Percentiles rank a stretch among this genome's conserved stretches.
These are phyloP conservation scores for Ophiostoma quercus DNA, from an alignment of 2,329 filamentous ascomycete species.

Conservation along the genomic window DNA sequence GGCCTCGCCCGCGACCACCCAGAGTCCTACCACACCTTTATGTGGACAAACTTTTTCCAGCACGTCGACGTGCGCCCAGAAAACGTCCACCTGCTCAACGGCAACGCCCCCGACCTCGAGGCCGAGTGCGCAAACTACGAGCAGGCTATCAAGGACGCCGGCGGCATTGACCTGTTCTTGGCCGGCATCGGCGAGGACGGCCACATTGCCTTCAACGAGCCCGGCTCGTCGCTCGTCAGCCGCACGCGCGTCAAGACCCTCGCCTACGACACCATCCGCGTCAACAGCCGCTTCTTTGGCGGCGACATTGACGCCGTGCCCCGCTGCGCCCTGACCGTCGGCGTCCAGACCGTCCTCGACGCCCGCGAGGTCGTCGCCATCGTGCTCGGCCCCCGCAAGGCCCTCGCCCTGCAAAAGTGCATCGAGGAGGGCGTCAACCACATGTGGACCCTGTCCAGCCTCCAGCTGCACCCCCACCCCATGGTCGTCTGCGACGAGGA, in stretches of 20 bases:
- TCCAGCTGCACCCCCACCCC: conserved; percentile 67
- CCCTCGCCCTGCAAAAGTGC: conserved; percentile 64
- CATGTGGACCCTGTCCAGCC: conserved; percentile 71
- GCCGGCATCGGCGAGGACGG: conserved; percentile 73
- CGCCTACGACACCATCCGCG: conserved; percentile 70
- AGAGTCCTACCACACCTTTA: conserved; percentile 75
- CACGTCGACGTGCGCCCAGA: conserved; percentile 64
- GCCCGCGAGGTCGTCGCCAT: conserved; percentile 69
- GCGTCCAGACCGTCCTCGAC: conserved; percentile 53
- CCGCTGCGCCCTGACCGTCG: conserved; percentile 65
- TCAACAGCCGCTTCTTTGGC: conserved; percentile 69
- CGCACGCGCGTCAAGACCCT: conserved; percentile 72
- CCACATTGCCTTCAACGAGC: conserved; percentile 79
- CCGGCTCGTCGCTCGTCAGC: conserved; percentile 64
- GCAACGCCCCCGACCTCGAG: conserved; percentile 63
- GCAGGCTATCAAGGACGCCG: conserved; percentile 59
- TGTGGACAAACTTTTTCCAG: conserved; percentile 77
- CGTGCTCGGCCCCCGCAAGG: conserved; percentile 67
- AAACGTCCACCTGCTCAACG: conserved; percentile 68
- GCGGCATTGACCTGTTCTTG: conserved; percentile 72
- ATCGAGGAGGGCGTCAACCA: conserved; percentile 71
- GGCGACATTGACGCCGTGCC: conserved; percentile 61
- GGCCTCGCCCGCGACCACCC: conserved; percentile 67
- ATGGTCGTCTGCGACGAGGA: conserved; percentile 73
- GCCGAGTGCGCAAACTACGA: conserved; percentile 70